These are phyloP conservation scores for Linaria vulgaris DNA, from an alignment of 257 asterid species.

Conservation along the genomic window DNA sequence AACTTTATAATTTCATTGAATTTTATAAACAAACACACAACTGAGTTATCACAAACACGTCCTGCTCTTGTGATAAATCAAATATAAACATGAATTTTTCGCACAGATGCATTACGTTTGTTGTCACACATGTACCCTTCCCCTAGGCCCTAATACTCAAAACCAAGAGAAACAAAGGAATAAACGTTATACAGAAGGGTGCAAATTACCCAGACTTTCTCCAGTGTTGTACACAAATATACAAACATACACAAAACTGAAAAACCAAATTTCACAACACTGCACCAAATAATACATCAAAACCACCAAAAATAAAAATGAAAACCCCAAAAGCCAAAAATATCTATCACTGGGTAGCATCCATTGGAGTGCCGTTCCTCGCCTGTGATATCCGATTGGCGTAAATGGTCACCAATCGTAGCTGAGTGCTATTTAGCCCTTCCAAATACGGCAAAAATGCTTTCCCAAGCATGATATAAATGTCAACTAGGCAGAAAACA, in stretches of 20 bases:
- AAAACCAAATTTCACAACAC: conserved; percentile 34
- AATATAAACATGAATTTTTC: too few relatives aligned
- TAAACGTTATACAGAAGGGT: conserved; percentile 27
- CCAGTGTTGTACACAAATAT: conserved; percentile 40
- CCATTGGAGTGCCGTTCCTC: conserved; percentile 81
- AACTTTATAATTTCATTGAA: too few relatives aligned
- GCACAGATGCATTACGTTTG: background rate
- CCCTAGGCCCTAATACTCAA: background rate
- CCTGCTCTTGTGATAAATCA: too few relatives aligned
- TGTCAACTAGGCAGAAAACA: conserved; percentile 95
- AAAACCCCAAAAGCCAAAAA: conserved; percentile 25
- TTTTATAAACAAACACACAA: too few relatives aligned
- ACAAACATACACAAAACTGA: conserved; percentile 38
- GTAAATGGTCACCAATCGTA: conserved; percentile 85
- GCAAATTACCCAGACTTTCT: conserved; percentile 26
- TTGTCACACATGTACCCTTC: background rate
- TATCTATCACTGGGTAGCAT: conserved; percentile 49
- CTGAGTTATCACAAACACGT: too few relatives aligned
- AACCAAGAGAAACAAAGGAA: conserved; percentile 21
- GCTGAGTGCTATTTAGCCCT: conserved; percentile 86
- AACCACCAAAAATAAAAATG: conserved; percentile 6
- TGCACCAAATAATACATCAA: conserved; percentile 23
- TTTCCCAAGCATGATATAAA: conserved; percentile 93
- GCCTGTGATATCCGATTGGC: conserved; percentile 99
- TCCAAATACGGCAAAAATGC: conserved; percentile 92